These are phyloP conservation scores for Rosa rugosa DNA, from an alignment of 306 rosid genomes.

Conservation along the genomic window DNA sequence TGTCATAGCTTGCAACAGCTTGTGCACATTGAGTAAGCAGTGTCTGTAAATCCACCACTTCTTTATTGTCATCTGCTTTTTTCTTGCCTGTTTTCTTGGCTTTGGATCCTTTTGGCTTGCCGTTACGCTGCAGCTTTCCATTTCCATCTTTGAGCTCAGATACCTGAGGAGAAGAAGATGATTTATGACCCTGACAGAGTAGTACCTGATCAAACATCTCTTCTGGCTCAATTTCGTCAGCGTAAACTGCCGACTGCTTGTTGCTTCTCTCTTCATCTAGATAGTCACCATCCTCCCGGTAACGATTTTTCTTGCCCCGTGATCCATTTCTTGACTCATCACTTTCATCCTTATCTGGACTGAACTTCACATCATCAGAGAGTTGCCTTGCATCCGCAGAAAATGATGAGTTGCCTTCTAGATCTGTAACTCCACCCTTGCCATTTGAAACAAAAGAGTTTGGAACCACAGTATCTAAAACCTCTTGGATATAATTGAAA, in stretches of 20 bases:
- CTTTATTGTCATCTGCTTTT: constrained; percentile 23
- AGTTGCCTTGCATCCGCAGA: not conserved
- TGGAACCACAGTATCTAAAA: constrained; percentile 5
- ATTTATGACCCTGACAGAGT: constrained; percentile 24
- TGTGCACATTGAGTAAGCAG: constrained; percentile 75
- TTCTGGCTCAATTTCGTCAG: constrained; percentile 20
- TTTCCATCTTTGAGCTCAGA: not conserved
- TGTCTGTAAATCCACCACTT: constrained; percentile 54
- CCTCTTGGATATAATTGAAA: constrained; percentile 22
- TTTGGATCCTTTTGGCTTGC: constrained; percentile 8
- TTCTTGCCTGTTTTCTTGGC: constrained; percentile 20
- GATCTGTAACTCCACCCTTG: not conserved
- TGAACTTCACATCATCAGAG: not conserved
- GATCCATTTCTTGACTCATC: constrained; percentile 2
- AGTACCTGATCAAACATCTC: constrained; percentile 43
- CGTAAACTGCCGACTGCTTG: constrained; percentile 34
- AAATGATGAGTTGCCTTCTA: not conserved
- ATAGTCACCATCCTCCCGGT: constrained; percentile 26
- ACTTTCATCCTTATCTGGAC: constrained; percentile 10
- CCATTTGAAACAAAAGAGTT: not conserved
- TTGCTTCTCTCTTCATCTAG: constrained; percentile 29
- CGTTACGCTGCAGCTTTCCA: not conserved
- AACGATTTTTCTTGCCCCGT: constrained; percentile 28
- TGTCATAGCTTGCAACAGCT: constrained; percentile 64
- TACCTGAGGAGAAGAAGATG: not conserved